Percentiles rank a stretch among this genome's conserved stretches.
Conservation (phyloP, 768 basidiomycete species). For the Pleurotus djamor region DNA sequence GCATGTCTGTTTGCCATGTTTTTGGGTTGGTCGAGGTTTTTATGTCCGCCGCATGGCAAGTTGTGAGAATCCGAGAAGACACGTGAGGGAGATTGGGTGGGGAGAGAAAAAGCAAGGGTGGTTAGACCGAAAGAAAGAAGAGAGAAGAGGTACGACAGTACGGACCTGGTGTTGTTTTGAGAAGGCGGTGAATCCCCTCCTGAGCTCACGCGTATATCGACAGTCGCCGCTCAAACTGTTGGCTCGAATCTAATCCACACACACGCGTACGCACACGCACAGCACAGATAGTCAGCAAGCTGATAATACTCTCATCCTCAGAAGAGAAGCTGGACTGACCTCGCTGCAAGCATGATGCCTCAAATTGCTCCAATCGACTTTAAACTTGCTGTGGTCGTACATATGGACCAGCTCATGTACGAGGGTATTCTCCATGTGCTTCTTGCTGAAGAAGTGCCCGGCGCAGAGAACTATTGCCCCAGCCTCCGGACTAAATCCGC, state of each 20-base stretch:
- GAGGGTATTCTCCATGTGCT: constrained; percentile 91
- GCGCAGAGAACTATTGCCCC: constrained; percentile 86
- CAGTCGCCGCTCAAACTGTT: constrained; percentile 95
- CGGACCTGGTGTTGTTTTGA: constrained; percentile 92
- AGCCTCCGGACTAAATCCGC: constrained; percentile 78
- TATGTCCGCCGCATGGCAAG: not conserved
- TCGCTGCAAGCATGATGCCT: constrained; percentile 97
- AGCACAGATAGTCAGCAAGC: not conserved
- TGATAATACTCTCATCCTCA: not conserved
- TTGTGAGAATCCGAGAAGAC: too few relatives aligned
- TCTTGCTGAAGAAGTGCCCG: constrained; percentile 75
- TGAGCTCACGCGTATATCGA: constrained; percentile 77
- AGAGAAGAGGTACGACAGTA: constrained; percentile 9
- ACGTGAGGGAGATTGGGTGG: constrained; percentile 4
- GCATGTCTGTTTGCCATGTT: constrained; percentile 57
- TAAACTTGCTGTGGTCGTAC: constrained; percentile 95
- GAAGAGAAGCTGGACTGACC: constrained; percentile 47
- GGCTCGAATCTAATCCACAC: constrained; percentile 75
- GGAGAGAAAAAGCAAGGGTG: constrained; percentile 7
- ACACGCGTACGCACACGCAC: not conserved
- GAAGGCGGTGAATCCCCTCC: constrained; percentile 74
- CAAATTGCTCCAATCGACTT: constrained; percentile 88
- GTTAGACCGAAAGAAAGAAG: not conserved
- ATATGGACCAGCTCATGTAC: constrained; percentile 93
- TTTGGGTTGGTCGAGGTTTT: too few relatives aligned